phyloP scores from a whole-genome alignment of 441 rosid species.

The Arabidopsis lyrata region DNA sequence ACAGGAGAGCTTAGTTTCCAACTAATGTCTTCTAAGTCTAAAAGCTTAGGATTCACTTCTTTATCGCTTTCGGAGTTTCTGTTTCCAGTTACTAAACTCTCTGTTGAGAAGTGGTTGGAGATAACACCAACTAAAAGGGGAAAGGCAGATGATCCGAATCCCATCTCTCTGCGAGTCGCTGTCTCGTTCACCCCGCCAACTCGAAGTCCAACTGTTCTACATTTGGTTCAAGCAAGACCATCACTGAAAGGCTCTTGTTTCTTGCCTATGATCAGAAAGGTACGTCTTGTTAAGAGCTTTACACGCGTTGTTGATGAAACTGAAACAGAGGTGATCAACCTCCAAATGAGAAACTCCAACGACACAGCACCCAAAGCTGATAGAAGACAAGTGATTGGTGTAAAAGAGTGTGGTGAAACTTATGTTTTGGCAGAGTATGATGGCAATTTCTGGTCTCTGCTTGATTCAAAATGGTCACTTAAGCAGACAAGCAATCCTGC shows the following conservation, averaged over 20 bases:
- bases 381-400: constrained; percentile 65
- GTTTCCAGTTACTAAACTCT: constrained; percentile 63
- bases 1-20: constrained; percentile 74
- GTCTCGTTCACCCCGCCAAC: constrained; percentile 72
- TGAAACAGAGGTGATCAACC: constrained; percentile 63
- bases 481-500: constrained; percentile 45
- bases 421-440: constrained; percentile 63
- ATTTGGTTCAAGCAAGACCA: constrained; percentile 54
- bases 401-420: constrained; percentile 58
- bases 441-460: constrained; percentile 65
- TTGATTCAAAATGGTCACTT: constrained; percentile 70
- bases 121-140: constrained; percentile 50
- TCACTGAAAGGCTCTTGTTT: constrained; percentile 54
- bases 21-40: constrained; percentile 56
- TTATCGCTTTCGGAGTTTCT: constrained; percentile 62
- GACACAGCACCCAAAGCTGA: constrained; percentile 38
- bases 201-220: constrained; percentile 57
- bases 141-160: constrained; percentile 46
- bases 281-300: constrained; percentile 49
- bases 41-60: constrained; percentile 63
- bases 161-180: constrained; percentile 65
- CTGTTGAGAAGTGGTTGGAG: constrained; percentile 80
- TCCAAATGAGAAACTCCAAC: constrained; percentile 68
- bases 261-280: constrained; percentile 55
- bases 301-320: constrained; percentile 59